Base-by-base conservation (phyloP, 495 filamentous ascomycete genomes). In the Trichocladium antarcticum region DNA sequence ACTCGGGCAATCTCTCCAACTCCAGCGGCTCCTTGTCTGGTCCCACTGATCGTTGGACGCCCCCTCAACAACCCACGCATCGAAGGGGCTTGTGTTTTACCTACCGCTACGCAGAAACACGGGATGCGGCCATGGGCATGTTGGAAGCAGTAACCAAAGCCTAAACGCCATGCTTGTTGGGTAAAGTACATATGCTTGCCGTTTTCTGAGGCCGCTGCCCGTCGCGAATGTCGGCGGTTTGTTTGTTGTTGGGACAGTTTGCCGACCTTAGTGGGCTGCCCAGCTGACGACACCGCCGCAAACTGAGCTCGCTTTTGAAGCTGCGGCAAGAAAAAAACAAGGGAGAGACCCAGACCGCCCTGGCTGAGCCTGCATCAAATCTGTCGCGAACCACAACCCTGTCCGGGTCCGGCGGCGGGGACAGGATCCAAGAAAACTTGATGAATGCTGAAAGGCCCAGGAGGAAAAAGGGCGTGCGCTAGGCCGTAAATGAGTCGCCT, bases 11-110 rank as follows among this genome's bases (percentile, higher is more conserved):
- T 34, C 43, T 36, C 32, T 22, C 42, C 10, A 19, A 22, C 14
- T 8, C 7, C 10, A 20, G 17, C 27, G 8, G 17, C 31, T 19
- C 43, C 43, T 14, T 47, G 44, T 15, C 24, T 6, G 31, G 44
- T 29, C 35, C 44, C 44, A 47, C 44, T n/a, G 34, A 47, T 38
- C 12, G 34, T 38, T 38, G 34, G 31, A 29, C 22, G 29, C n/a
- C 21, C 9, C 1, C 14, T 3, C 11, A 27, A 6, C 32, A 16
- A 42, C n/a, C 21, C 9, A 7, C 14, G 12, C 11, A 27, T 35
- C 32, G 15, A 27, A 27, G 39, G 21, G 39, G 8, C 27, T 27
- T 20, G 39, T 42, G 39, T 42, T 42, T 42, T 28, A 28, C 5
- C 39, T 5, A 22, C 39, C 12, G 22, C 14, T 24, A n/a, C 38